A percentile compares a stretch with the other conserved stretches of the same genome.
These are phyloP conservation scores for Fusarium devonianum DNA, from an alignment of 2,329 filamentous ascomycete species.

Conservation along the genomic window DNA sequence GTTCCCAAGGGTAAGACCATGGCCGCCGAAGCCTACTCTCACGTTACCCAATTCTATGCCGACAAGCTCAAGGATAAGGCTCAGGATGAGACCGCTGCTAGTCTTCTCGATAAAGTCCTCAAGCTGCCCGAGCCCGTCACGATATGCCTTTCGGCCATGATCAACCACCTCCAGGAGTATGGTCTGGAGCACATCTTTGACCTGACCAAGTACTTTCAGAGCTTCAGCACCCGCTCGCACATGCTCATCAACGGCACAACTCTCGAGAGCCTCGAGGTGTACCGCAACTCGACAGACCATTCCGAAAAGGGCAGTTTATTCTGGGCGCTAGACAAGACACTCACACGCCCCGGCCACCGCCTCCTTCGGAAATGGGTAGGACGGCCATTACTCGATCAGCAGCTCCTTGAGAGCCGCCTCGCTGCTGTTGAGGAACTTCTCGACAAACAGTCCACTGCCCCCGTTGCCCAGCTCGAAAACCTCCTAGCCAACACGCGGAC, in stretches of 20 bases:
- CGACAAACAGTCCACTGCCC: slow-evolving; percentile 68
- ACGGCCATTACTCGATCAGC: slow-evolving; percentile 80
- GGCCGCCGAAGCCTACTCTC: slow-evolving; percentile 83
- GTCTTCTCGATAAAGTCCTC: slow-evolving; percentile 84
- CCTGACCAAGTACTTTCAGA: slow-evolving; percentile 95
- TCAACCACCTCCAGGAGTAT: slow-evolving; percentile 89
- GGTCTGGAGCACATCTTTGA: slow-evolving; percentile 95
- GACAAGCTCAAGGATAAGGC: slow-evolving; percentile 74
- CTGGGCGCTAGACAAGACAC: slow-evolving; percentile 93
- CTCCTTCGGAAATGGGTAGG: slow-evolving; percentile 95
- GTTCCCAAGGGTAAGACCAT: slow-evolving; percentile 79
- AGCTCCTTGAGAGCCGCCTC: slow-evolving; percentile 77
- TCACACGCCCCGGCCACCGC: slow-evolving; percentile 87
- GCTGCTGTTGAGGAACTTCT: slow-evolving; percentile 87
- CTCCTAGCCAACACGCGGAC: slow-evolving; percentile 75
- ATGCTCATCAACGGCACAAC: slow-evolving; percentile 98
- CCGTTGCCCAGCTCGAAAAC: slow-evolving; percentile 76
- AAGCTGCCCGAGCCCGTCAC: slow-evolving; percentile 85
- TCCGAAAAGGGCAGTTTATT: slow-evolving; percentile 87
- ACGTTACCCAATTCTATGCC: slow-evolving; percentile 93
- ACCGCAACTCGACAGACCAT: slow-evolving; percentile 91
- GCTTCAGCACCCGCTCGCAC: slow-evolving; percentile 91
- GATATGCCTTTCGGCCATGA: slow-evolving; percentile 95
- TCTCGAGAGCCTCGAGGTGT: slow-evolving; percentile 91
- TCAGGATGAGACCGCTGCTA: slow-evolving; percentile 63